phyloP scores from a whole-genome alignment of 1,284 basidiomycete genomes.

The Lentinula novae-zelandiae region DNA sequence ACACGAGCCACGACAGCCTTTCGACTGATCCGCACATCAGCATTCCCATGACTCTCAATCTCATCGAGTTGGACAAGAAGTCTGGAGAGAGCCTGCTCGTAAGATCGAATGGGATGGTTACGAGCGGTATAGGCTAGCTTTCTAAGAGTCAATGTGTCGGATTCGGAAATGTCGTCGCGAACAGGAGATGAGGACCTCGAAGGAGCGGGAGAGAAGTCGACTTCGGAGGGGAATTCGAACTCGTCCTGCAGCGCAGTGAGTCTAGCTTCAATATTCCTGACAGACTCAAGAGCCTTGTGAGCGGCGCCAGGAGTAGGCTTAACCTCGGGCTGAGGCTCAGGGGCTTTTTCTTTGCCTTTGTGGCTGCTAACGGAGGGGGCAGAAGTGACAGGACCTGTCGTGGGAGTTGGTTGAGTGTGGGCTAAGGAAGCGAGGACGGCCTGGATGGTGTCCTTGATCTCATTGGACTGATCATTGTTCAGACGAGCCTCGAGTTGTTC shows the following conservation, averaged over 20 bases:
- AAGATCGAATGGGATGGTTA: slow-evolving; percentile 56
- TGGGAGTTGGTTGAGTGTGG: not conserved
- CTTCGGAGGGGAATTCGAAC: slow-evolving; percentile 38
- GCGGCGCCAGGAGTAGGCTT: slow-evolving; percentile 28
- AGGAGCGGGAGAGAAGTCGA: slow-evolving; percentile 33
- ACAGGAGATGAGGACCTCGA: slow-evolving; percentile 17
- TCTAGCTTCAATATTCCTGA: slow-evolving; percentile 32
- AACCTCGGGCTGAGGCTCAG: slow-evolving; percentile 5
- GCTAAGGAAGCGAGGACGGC: slow-evolving; percentile 33
- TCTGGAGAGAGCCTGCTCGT: slow-evolving; percentile 51
- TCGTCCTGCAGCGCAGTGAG: slow-evolving; percentile 34
- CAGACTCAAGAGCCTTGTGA: slow-evolving; percentile 27
- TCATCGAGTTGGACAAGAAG: slow-evolving; percentile 54
- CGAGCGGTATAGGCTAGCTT: slow-evolving; percentile 44
- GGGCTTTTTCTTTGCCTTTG: slow-evolving; percentile 32
- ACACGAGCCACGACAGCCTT: slow-evolving; percentile 50
- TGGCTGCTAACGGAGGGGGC: slow-evolving; percentile 3
- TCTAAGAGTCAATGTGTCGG: slow-evolving; percentile 21
- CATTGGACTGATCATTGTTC: slow-evolving; percentile 27
- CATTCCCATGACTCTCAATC: slow-evolving; percentile 53
- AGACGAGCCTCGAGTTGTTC: slow-evolving; percentile 30
- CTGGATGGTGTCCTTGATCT: slow-evolving; percentile 35
- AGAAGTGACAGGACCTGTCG: slow-evolving; percentile 1
- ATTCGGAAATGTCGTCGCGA: slow-evolving; percentile 12
- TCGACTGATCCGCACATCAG: slow-evolving; percentile 41